phyloP scores from a whole-genome alignment of 2,329 filamentous ascomycete species.

The Cordyceps cateniannulata region DNA sequence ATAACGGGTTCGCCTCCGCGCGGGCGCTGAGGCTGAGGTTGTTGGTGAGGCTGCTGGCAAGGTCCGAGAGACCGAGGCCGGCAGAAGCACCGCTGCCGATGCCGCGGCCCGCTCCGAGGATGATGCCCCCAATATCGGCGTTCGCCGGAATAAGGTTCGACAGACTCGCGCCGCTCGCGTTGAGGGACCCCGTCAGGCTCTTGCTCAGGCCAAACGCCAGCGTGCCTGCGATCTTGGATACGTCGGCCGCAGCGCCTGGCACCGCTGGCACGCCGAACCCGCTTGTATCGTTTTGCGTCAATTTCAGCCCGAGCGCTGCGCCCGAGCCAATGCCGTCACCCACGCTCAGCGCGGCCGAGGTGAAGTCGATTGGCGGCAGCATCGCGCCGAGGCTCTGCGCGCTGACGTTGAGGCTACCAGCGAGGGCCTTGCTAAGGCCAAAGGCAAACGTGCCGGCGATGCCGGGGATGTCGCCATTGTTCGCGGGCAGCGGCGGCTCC shows the following conservation, averaged over 20 bases:
- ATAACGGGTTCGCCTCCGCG: neutral
- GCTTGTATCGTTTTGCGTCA: neutral
- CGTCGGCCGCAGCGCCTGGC: neutral
- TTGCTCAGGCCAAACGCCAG: constrained; percentile 7
- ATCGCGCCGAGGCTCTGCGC: neutral
- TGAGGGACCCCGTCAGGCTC: neutral
- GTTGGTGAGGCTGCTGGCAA: neutral
- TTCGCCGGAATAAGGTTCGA: neutral
- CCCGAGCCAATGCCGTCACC: neutral
- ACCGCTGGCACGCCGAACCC: neutral
- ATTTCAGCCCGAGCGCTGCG: neutral
- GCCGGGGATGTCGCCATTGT: constrained; percentile 6
- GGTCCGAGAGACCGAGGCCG: neutral
- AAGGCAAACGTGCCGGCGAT: constrained; percentile 15
- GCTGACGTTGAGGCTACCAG: constrained; percentile 13
- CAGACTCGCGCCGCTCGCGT: neutral
- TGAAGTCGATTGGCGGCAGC: constrained; percentile 1
- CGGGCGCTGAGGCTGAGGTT: neutral
- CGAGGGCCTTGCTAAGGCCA: constrained; percentile 14
- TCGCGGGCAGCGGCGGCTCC: neutral
- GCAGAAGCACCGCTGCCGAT: neutral
- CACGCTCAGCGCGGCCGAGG: neutral
- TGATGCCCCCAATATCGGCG: neutral
- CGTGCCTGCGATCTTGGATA: neutral
- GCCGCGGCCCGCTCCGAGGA: neutral